Conservation (phyloP, 768 basidiomycete species). For the Glaciozyma martinii region DNA sequence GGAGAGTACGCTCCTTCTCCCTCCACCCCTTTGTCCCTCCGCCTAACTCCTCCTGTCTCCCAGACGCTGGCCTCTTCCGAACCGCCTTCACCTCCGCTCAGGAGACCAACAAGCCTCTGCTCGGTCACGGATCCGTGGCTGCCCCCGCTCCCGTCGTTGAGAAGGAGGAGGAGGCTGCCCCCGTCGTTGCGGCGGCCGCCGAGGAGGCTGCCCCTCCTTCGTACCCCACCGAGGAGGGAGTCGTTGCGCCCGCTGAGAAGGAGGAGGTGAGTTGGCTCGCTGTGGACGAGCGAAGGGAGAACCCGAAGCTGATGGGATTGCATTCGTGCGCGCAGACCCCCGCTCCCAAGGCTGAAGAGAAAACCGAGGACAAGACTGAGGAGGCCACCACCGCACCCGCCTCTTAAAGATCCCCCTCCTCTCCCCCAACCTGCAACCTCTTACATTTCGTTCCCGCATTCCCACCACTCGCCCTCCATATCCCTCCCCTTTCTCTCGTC, state of each 20-base stretch:
- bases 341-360: not conserved
- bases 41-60: not conserved
- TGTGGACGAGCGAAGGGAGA: not conserved
- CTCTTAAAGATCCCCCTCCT: not conserved
- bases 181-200: slow-evolving; percentile 10
- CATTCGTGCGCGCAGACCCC: not conserved
- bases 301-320: not conserved
- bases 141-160: slow-evolving; percentile 38
- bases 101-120: slow-evolving; percentile 53
- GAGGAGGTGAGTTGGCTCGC: slow-evolving; percentile 16
- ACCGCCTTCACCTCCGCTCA: slow-evolving; percentile 76
- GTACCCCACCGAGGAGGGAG: slow-evolving; percentile 22
- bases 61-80: slow-evolving; percentile 84
- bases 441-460: not conserved
- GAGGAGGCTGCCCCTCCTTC: slow-evolving; percentile 16
- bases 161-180: slow-evolving; percentile 23
- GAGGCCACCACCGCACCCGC: not conserved
- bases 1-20: slow-evolving; percentile 57
- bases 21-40: not conserved
- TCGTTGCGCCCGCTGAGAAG: slow-evolving; percentile 23
- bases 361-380: slow-evolving; percentile 5
- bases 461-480: not conserved
- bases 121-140: slow-evolving; percentile 26
- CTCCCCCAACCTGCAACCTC: not conserved
- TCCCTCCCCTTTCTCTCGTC: not conserved